Base-by-base conservation (phyloP, 495 filamentous ascomycete species). In the Podospora pseudopauciseta region DNA sequence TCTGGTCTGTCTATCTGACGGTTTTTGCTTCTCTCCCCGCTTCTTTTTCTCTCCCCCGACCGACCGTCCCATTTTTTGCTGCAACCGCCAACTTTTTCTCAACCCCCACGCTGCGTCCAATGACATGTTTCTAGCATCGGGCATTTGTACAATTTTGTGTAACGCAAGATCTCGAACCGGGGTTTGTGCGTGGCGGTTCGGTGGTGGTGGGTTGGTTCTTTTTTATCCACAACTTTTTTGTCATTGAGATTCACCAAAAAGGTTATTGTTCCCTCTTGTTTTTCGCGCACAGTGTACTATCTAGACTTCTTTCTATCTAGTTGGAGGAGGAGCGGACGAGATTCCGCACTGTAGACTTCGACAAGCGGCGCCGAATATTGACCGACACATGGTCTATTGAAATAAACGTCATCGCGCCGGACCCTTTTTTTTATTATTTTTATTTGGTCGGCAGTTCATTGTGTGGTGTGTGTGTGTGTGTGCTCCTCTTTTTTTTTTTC, bases 31-130 rank as follows among this genome's bases (percentile, higher is more conserved):
- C 39, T 13, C 39, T 49, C 30, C 30, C 30, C 30, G 30, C 30
- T 32, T 32, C 7, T 13, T 49, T 49, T 13, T 16, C 39, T 11
- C 39, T 13, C 39, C 39, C 9, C 9, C 13, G 39, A 49, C 39
- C 39, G 39, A 9, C 39, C 7, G 13, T 11, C 39, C 39, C 39
- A 49, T 49, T 49, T 49, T 49, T 7, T 49, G 15, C 30, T 49
- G 15, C 39, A 49, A 49, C 39, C 39, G 15, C 39, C 39, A 49
- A 49, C 39, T 49, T 49, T 32, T 49, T 49, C 7, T 11, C 39
- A 58, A 60, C 67, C 67, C 67, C 67, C 67, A 68, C 67, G 27
- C 1, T 23, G 23, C 23, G 30, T 58, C 19, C 66, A 58, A 59
- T 68, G 26, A 9, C 39, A 23, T 27, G 57, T 59, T 23, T 1